These are phyloP conservation scores for Discostella stelligeroides DNA, from an alignment of 108 stramenopile genomes.

Conservation along the genomic window DNA sequence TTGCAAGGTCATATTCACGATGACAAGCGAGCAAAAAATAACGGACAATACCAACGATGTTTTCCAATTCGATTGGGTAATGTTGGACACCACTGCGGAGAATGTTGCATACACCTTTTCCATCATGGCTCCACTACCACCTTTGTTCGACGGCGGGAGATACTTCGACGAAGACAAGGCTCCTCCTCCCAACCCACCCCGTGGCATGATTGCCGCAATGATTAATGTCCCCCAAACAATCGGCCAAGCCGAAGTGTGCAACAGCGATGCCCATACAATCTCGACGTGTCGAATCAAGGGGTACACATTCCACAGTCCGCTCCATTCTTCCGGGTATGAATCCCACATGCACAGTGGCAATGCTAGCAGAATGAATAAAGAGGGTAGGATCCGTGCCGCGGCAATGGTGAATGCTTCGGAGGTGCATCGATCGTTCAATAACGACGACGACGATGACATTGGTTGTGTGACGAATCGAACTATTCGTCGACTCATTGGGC, in stretches of 20 bases:
- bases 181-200: constrained; percentile 19
- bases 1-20: constrained; percentile 37
- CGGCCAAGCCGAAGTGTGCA: constrained; percentile 47
- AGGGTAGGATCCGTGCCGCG: constrained; percentile 12
- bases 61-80: constrained; percentile 44
- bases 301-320: background rate
- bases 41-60: constrained; percentile 33
- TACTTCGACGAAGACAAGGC: constrained; percentile 1
- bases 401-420: constrained; percentile 19
- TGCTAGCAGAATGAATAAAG: constrained; percentile 7
- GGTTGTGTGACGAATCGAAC: constrained; percentile 25
- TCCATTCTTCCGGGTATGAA: constrained; percentile 28
- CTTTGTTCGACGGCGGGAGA: background rate
- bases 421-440: constrained; percentile 16
- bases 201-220: constrained; percentile 17
- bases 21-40: constrained; percentile 9
- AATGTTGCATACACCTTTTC: background rate
- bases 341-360: constrained; percentile 35
- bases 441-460: background rate
- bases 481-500: constrained; percentile 24
- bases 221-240: constrained; percentile 13
- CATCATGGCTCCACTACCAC: constrained; percentile 1
- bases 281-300: constrained; percentile 35
- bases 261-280: constrained; percentile 41
- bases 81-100: constrained; percentile 11